A percentile compares a stretch with the other conserved stretches of the same genome.
Conservation (phyloP, 805 yeast genomes). For the Blastobotrys robertii region DNA sequence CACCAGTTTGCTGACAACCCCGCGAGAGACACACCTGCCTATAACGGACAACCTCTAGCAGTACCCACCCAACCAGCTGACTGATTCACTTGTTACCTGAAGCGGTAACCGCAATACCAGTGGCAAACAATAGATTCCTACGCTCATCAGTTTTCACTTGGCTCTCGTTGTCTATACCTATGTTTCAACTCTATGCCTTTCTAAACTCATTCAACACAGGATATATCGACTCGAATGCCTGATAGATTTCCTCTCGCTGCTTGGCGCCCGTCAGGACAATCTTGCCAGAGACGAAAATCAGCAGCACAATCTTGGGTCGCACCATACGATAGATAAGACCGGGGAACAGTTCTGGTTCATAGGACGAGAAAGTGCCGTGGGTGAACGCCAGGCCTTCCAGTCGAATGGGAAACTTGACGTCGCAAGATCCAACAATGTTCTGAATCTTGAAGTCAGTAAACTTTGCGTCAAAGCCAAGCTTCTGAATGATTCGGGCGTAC, state of each 20-base stretch:
- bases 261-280: slow-evolving; percentile 98
- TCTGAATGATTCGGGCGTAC: slow-evolving; percentile 95
- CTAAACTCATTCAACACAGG: slow-evolving; percentile 98
- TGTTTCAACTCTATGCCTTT: slow-evolving; percentile 41
- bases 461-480: slow-evolving; percentile 94
- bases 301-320: slow-evolving; percentile 90
- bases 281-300: slow-evolving; percentile 94
- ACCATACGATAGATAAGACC: slow-evolving; percentile 99
- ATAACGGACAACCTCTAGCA: too few relatives aligned
- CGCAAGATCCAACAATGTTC: slow-evolving; percentile 97
- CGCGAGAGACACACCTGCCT: too few relatives aligned
- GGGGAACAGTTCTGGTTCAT: slow-evolving; percentile 96
- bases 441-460: slow-evolving; percentile 97
- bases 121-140: too few relatives aligned
- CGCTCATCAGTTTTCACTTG: too few relatives aligned
- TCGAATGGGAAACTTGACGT: slow-evolving; percentile 95
- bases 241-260: slow-evolving; percentile 96
- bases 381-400: slow-evolving; percentile 95
- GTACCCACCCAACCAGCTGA: too few relatives aligned
- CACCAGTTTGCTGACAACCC: too few relatives aligned
- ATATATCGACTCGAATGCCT: slow-evolving; percentile 95
- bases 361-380: slow-evolving; percentile 97
- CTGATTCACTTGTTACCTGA: too few relatives aligned
- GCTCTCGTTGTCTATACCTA: too few relatives aligned
- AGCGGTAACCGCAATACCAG: too few relatives aligned